These are phyloP conservation scores for Jamesozyma piceae DNA, from an alignment of 805 yeast genomes.

Conservation along the genomic window DNA sequence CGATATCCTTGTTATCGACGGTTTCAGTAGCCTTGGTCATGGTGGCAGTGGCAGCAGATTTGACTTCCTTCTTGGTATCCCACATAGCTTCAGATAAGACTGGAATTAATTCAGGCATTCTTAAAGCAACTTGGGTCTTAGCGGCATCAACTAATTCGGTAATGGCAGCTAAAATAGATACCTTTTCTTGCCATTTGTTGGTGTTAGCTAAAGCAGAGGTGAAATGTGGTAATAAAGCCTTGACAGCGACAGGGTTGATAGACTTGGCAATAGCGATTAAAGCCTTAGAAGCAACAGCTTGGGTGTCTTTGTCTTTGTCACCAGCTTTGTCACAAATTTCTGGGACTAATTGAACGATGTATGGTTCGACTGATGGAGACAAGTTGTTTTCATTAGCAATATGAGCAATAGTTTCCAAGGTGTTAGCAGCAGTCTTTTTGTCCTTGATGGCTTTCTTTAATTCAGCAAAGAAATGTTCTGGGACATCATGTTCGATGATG, in stretches of 20 bases:
- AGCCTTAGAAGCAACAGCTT: slow-evolving; percentile 67
- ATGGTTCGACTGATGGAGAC: slow-evolving; percentile 93
- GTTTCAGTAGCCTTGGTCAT: slow-evolving; percentile 95
- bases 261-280: slow-evolving; percentile 68
- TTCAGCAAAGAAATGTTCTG: slow-evolving; percentile 74
- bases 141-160: slow-evolving; percentile 87
- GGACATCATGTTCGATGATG: slow-evolving; percentile 97
- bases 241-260: slow-evolving; percentile 87
- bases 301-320: slow-evolving; percentile 76
- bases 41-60: slow-evolving; percentile 91
- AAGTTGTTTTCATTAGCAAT: slow-evolving; percentile 73
- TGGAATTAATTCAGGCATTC: slow-evolving; percentile 99
- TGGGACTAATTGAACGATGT: slow-evolving; percentile 67
- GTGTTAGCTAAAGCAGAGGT: slow-evolving; percentile 57
- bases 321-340: slow-evolving; percentile 72
- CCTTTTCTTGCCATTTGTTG: slow-evolving; percentile 98
- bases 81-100: slow-evolving; percentile 98
- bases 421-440: slow-evolving; percentile 77
- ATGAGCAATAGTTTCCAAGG: slow-evolving; percentile 74
- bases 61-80: slow-evolving; percentile 99
- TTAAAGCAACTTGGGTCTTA: slow-evolving; percentile 89
- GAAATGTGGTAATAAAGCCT: slow-evolving; percentile 77
- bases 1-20: slow-evolving; percentile 98
- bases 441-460: slow-evolving; percentile 65
- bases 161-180: slow-evolving; percentile 76